Percentiles rank a stretch among this genome's conserved stretches.
These are phyloP conservation scores for Cnidoscolus chayamansa DNA, from an alignment of 441 rosid genomes.

Conservation along the genomic window DNA sequence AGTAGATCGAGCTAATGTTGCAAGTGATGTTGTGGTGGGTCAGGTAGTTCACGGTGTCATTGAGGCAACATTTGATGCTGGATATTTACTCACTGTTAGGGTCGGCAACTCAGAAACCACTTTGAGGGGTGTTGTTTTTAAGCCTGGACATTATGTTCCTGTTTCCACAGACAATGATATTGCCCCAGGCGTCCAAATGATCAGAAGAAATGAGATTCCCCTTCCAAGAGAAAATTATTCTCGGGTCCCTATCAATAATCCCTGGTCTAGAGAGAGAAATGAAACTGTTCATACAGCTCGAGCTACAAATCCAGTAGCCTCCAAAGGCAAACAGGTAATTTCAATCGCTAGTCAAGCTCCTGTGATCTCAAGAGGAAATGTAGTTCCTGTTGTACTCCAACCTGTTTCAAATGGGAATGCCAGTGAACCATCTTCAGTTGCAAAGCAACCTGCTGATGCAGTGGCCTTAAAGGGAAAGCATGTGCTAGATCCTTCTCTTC, in stretches of 20 bases:
- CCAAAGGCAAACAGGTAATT: conserved; percentile 36
- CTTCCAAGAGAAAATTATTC: conserved; percentile 24
- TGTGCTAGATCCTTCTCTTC: conserved; percentile 27
- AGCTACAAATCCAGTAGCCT: conserved; percentile 27
- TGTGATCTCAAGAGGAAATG: conserved; percentile 31
- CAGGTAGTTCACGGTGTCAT: conserved; percentile 61
- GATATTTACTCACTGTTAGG: conserved; percentile 71
- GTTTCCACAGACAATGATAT: conserved; percentile 60
- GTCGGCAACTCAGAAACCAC: conserved; percentile 55
- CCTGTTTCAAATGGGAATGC: conserved; percentile 43
- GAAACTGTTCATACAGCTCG: conserved; percentile 32
- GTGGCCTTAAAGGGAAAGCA: conserved; percentile 39
- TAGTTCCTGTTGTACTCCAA: conserved; percentile 47
- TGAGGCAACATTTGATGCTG: conserved; percentile 84
- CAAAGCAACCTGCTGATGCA: conserved; percentile 24
- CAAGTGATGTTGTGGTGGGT: conserved; percentile 47
- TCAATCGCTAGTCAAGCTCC: conserved; percentile 34
- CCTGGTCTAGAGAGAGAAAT: conserved; percentile 29
- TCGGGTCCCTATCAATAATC: too few species aligned
- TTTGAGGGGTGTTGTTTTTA: conserved; percentile 77
- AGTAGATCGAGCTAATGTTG: conserved; percentile 26
- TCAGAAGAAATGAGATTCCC: conserved; percentile 51
- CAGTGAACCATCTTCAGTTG: conserved; percentile 21
- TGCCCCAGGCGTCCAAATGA: conserved; percentile 67
- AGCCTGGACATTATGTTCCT: conserved; percentile 62